Evolutionary conservation across 192 early-diverging fungal species (phyloP), one percentile per base, ranked within the genome.

Genomic region (Spizellomyces sp.): DNA sequence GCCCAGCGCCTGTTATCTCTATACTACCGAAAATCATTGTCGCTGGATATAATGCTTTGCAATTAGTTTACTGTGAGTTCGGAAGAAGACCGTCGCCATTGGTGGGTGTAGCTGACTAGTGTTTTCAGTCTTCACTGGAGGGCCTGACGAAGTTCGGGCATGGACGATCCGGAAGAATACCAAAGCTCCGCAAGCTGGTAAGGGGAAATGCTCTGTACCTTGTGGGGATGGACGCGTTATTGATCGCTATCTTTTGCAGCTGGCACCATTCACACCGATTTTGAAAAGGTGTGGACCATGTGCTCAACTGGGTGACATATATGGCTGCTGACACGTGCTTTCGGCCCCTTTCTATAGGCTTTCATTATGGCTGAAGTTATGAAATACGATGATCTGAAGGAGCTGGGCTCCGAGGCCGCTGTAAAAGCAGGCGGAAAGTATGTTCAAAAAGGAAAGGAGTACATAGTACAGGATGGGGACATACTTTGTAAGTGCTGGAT

Each of bases 371-470:
- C 91, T 19, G 95, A 98, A 78, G 78, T 77, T 5, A 77, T 79
- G 74, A 67, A 69, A 42, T 81, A 56, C 67, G 90, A 92, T 2
- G 96, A 98, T 62, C 75, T 98, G 58, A 83, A 91, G 74, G 91
- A 89, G 68, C 80, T 90, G 5, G 92, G 92, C 17, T 66, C 61
- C 59, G 79, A 81, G 48, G 79, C 74, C 19, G 65, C 90, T 27
- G 93, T 98, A 58, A 96, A 95, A 86, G 90, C 89, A 17, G 86
- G 81, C 5, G 96, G 96, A 55, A 95, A 93, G 82, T 94, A 95
- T 78, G 70, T 86, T 27, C 91, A 90, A 74, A 93, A 95, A 80
- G 95, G 96, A 59, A 95, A 95, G 75, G 94, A 96, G 0, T 92
- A 95, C 48, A 77, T 91, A 50, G 93, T 97, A 56, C 88, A 94